phyloP scores from a whole-genome alignment of 2,329 filamentous ascomycete genomes.

The Pyrenochaeta sp. region DNA sequence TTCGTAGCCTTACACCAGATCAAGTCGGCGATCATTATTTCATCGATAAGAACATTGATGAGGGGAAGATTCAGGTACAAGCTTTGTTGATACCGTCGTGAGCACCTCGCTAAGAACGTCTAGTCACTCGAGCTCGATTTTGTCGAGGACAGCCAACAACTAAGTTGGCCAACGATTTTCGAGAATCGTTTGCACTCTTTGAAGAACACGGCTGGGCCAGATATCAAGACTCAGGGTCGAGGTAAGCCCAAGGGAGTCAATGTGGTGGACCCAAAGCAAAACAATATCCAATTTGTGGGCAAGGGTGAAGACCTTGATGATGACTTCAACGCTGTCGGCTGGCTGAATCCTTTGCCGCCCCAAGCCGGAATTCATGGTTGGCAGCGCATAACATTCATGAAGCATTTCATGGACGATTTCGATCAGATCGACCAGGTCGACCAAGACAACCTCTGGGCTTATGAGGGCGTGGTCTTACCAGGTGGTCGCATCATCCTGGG shows the following conservation, averaged over 20 bases:
- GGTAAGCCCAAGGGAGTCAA: constrained; percentile 7
- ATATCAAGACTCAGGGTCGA: constrained; percentile 17
- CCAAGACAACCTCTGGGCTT: constrained; percentile 56
- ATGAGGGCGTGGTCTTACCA: constrained; percentile 59
- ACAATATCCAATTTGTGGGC: constrained; percentile 49
- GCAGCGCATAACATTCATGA: constrained; percentile 64
- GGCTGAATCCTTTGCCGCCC: constrained; percentile 59
- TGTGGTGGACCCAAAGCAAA: background rate
- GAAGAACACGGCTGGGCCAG: constrained; percentile 17
- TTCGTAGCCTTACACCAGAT: constrained; percentile 29
- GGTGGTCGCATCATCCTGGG: constrained; percentile 58
- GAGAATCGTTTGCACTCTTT: constrained; percentile 52
- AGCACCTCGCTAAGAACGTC: constrained; percentile 17
- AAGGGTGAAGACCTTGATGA: constrained; percentile 49
- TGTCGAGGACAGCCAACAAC: constrained; percentile 19
- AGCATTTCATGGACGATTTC: constrained; percentile 53
- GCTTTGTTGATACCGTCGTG: background rate
- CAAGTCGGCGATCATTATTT: constrained; percentile 24
- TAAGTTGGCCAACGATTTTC: constrained; percentile 51
- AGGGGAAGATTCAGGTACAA: constrained; percentile 40
- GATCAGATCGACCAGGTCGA: constrained; percentile 20
- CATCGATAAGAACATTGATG: constrained; percentile 44
- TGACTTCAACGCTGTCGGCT: constrained; percentile 52
- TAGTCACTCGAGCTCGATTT: constrained; percentile 48
- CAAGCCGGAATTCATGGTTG: constrained; percentile 61